phyloP scores from a whole-genome alignment of 306 rosid genomes.

The Morella rubra region DNA sequence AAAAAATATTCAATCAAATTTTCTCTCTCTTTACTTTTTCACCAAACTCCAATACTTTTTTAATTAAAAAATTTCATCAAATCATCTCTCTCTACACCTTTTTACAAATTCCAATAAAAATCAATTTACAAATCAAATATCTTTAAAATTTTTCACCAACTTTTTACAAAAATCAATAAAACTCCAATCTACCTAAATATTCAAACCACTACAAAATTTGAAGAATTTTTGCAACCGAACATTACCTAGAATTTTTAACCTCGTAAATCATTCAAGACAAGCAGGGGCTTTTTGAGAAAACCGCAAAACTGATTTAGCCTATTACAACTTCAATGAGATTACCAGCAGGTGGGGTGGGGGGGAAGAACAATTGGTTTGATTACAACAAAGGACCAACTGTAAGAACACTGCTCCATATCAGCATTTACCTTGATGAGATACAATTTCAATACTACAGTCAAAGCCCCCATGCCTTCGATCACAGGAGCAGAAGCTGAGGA shows the following conservation, averaged over 20 bases:
- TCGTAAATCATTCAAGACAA: background rate
- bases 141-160: too few relatives aligned
- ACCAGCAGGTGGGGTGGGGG: background rate
- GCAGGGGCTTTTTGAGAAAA: background rate
- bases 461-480: slow-evolving; percentile 96
- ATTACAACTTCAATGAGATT: background rate
- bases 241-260: background rate
- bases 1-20: too few relatives aligned
- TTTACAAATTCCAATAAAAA: too few relatives aligned
- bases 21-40: too few relatives aligned
- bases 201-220: too few relatives aligned
- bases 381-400: background rate
- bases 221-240: too few relatives aligned
- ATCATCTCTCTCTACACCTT: too few relatives aligned
- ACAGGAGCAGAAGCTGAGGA: slow-evolving; percentile 83
- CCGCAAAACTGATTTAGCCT: background rate
- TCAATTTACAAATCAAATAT: too few relatives aligned
- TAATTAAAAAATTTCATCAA: too few relatives aligned
- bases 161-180: too few relatives aligned
- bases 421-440: slow-evolving; percentile 68
- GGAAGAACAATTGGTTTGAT: background rate
- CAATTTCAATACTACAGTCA: slow-evolving; percentile 86
- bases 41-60: too few relatives aligned
- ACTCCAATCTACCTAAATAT: too few relatives aligned
- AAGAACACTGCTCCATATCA: slow-evolving; percentile 22